Base-by-base conservation (phyloP, 805 yeast species). In the Cyberlindnera saturnus region DNA sequence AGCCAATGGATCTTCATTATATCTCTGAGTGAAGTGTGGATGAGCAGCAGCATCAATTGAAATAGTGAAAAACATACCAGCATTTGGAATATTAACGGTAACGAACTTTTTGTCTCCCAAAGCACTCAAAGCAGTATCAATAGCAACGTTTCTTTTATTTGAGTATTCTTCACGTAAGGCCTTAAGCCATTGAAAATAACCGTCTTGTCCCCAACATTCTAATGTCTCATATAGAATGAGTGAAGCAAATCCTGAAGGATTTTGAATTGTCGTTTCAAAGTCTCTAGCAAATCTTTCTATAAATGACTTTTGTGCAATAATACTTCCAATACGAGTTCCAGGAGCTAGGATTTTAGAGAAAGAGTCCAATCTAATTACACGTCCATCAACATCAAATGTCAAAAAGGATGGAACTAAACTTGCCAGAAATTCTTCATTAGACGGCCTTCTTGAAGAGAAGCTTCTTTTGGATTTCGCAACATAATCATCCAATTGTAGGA, bases 341-440 rank as follows among this genome's bases (percentile, higher is more conserved):
- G 97, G 97, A 3, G 96, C 96, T 43, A 90, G 67, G 20, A 89
- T 89, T 69, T 89, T 89, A 41, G 96, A 88, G 66, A 86, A 82
- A 2, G 96, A 85, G 63, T 89, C 97, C 59, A 90, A 73, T 90
- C 96, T 28, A 28, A 40, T 30, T 8, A 40, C 43, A 7, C 30
- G 29, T 8, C 43, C 43, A 15, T 40, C 43, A 15, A 73, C 68
- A 63, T 89, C 97, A 53, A 82, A 51, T 18, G 84, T 74, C 47
- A 83, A 63, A 72, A 82, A 86, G 1, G 96, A 86, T 34, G 83
- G 81, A 43, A 83, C 87, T 59, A 89, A 69, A 4, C 82, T 75
- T 41, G 70, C 60, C 46, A 86, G 47, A 64, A 89, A 86, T 49
- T 77, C 82, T 28, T 83, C 80, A 36, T 40, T 28, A 28, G 6